A percentile compares a stretch with the other conserved stretches of the same genome.
phyloP scores from a whole-genome alignment of 306 rosid genomes.

The Lathyrus sativus region DNA sequence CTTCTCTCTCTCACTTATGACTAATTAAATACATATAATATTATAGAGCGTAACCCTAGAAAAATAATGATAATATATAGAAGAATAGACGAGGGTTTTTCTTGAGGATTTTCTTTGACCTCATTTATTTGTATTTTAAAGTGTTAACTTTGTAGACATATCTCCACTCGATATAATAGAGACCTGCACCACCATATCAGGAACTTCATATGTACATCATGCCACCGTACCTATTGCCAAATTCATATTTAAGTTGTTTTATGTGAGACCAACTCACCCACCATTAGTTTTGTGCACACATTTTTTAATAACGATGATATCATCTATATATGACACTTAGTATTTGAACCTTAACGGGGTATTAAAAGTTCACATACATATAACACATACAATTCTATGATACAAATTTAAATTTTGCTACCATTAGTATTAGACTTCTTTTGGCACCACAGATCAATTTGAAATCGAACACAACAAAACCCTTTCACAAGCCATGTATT shows the following conservation, averaged over 20 bases:
- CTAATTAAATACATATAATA: no score
- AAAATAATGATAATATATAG: no score
- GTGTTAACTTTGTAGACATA: no score
- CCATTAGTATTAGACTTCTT: neutral
- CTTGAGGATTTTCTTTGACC: no score
- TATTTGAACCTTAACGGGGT: conserved; percentile 9
- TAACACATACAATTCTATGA: neutral
- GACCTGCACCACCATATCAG: no score
- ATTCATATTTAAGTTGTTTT: conserved; percentile 22
- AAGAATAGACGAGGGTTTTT: no score
- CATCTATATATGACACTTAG: conserved; percentile 7
- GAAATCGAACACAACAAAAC: neutral
- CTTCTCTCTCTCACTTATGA: no score
- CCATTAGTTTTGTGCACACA: conserved; percentile 2
- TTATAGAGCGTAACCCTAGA: no score
- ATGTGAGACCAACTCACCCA: conserved; percentile 8
- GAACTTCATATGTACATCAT: no score
- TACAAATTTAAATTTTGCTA: conserved; percentile 5
- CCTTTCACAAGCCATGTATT: neutral
- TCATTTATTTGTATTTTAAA: no score
- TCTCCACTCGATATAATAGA: no score
- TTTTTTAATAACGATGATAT: conserved; percentile 1
- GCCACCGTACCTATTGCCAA: neutral
- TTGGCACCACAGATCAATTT: neutral
- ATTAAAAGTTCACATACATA: neutral